Percentiles rank a stretch among this genome's conserved stretches.
Conservation (phyloP, 2,329 filamentous ascomycete genomes). For the Didymosphaeria variabile region DNA sequence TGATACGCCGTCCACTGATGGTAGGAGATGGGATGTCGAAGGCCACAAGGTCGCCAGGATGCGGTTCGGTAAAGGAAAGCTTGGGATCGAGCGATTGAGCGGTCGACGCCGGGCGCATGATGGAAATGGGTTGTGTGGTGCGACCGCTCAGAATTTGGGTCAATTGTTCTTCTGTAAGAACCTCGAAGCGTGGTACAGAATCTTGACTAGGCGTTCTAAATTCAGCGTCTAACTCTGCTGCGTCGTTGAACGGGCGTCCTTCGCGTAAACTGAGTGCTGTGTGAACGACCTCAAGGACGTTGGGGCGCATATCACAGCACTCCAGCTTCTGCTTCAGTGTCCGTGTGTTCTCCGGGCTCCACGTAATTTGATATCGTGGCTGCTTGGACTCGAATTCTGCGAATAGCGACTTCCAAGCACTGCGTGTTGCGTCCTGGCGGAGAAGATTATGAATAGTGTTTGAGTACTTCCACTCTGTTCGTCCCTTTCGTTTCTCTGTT, state of each 20-base stretch:
- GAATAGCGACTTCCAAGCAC: constrained; percentile 17
- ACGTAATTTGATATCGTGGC: constrained; percentile 44
- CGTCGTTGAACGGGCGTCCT: constrained; percentile 11
- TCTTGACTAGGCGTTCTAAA: constrained; percentile 47
- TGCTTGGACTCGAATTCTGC: constrained; percentile 31
- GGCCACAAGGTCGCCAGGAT: constrained; percentile 32
- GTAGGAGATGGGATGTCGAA: constrained; percentile 36
- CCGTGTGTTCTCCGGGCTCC: constrained; percentile 48
- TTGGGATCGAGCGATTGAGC: constrained; percentile 26
- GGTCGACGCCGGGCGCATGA: constrained; percentile 35
- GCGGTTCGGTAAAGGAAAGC: constrained; percentile 27
- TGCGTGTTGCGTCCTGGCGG: constrained; percentile 14
- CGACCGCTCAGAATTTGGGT: constrained; percentile 47
- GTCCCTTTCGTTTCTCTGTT: constrained; percentile 8
- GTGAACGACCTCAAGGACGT: constrained; percentile 46
- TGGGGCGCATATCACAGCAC: constrained; percentile 47
- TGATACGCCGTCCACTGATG: constrained; percentile 40
- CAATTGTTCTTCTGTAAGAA: constrained; percentile 41
- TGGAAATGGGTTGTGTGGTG: constrained; percentile 32
- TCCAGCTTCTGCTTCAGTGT: constrained; percentile 48
- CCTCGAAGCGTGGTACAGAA: constrained; percentile 43
- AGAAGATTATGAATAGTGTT: constrained; percentile 18
- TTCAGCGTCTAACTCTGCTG: constrained; percentile 30
- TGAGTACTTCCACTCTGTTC: constrained; percentile 18
- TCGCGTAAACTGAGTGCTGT: constrained; percentile 48